phyloP scores from a whole-genome alignment of 345 rosid species.

The Populus nigra region DNA sequence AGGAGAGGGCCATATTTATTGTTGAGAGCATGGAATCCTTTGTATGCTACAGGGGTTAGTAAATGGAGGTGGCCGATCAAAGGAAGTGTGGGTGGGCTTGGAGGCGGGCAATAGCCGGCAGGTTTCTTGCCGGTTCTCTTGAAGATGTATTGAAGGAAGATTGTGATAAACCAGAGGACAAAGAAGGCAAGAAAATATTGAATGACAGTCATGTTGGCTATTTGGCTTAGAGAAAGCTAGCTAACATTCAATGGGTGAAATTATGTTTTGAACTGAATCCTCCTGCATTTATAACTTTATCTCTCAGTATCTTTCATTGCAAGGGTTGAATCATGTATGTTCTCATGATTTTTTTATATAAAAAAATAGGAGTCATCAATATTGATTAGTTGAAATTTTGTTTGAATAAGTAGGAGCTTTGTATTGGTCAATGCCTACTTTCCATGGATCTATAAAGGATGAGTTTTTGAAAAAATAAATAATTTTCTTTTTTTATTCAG shows the following conservation, averaged over 20 bases:
- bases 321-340: no score
- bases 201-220: not conserved
- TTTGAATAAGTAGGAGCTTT: not conserved
- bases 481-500: no score
- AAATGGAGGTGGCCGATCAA: slow-evolving; percentile 47
- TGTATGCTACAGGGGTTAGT: slow-evolving; percentile 27
- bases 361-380: not conserved
- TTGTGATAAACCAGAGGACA: not conserved
- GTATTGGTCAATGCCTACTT: not conserved
- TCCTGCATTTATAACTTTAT: not conserved
- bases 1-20: not conserved
- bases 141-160: not conserved
- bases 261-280: not conserved
- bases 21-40: slow-evolving; percentile 20
- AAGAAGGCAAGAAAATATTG: not conserved
- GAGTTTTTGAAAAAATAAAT: no score
- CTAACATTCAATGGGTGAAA: not conserved
- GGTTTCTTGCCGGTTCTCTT: not conserved
- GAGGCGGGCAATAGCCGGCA: slow-evolving; percentile 28
- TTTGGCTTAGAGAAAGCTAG: not conserved
- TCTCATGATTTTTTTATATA: no score
- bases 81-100: slow-evolving; percentile 42
- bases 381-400: not conserved
- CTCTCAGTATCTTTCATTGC: not conserved
- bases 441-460: not conserved